Evolutionary conservation across 148 eudicot species (phyloP).

Genomic region (Vaccinium macrocarpon): DNA sequence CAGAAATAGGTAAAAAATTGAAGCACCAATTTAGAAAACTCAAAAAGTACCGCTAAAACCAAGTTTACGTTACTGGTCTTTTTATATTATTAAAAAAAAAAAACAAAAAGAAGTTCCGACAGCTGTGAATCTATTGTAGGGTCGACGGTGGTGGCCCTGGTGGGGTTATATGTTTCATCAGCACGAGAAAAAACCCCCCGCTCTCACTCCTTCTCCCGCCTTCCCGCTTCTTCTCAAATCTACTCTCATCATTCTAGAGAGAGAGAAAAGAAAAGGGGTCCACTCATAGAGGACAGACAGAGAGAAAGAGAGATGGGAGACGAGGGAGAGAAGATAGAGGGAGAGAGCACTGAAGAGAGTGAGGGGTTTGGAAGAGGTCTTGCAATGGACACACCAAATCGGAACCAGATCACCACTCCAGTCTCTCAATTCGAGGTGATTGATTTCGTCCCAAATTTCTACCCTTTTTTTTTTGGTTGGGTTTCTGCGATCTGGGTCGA

Average conservation of each 20-base stretch:
- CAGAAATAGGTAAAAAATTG: no score
- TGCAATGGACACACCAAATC: constrained; percentile 23
- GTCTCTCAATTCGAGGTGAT: constrained; percentile 19
- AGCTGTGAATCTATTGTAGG: background rate
- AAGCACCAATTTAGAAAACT: no score
- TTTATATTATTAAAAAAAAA: background rate
- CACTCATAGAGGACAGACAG: no score
- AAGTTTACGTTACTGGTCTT: no score
- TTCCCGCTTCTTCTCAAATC: constrained; percentile 22
- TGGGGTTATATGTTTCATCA: background rate
- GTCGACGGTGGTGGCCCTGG: background rate
- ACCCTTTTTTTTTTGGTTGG: background rate
- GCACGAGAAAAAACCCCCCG: background rate
- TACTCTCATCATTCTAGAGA: background rate
- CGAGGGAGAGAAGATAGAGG: background rate
- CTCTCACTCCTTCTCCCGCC: constrained; percentile 15
- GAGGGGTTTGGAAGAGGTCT: constrained; percentile 12
- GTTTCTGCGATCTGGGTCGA: background rate
- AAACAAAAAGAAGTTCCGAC: background rate
- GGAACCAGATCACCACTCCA: constrained; percentile 16
- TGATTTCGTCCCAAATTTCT: background rate
- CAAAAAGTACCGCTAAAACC: no score
- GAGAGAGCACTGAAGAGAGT: constrained; percentile 3
- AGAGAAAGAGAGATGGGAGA: constrained; percentile 11
- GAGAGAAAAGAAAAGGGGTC: background rate